Percentiles rank a stretch among this genome's conserved stretches.
These are phyloP conservation scores for Calonectria pseudoturangicola DNA, from an alignment of 2,329 filamentous ascomycete species.

Conservation along the genomic window DNA sequence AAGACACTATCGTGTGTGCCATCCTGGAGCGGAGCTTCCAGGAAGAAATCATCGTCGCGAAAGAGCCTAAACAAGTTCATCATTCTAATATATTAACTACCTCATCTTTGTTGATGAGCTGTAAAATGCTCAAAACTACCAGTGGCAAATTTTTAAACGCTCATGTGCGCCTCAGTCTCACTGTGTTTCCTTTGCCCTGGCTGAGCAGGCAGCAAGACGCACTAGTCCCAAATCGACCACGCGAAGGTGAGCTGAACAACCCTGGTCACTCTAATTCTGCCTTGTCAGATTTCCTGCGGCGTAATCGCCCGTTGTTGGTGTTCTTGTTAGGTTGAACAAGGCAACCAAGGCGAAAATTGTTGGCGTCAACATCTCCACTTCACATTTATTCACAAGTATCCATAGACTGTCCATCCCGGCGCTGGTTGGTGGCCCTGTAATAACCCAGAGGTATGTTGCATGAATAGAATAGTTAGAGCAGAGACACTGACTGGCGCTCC, in stretches of 20 bases:
- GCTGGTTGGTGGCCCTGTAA: too few species aligned
- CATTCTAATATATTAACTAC: too few species aligned
- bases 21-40: constrained; percentile 89
- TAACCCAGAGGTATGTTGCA: too few species aligned
- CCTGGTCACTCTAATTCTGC: not conserved
- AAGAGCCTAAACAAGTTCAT: too few species aligned
- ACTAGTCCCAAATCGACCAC: not conserved
- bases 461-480: too few species aligned
- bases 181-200: not conserved
- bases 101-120: not conserved
- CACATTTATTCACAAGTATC: too few species aligned
- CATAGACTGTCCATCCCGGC: too few species aligned
- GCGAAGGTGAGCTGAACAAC: not conserved
- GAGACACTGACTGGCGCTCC: too few species aligned
- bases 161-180: too few species aligned
- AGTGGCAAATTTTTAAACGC: not conserved
- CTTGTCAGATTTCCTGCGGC: not conserved
- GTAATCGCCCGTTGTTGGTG: too few species aligned
- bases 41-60: constrained; percentile 71
- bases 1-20: constrained; percentile 94
- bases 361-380: too few species aligned
- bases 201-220: not conserved
- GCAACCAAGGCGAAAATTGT: not conserved
- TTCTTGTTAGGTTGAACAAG: not conserved
- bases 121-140: not conserved